Evolutionary conservation across 2,329 filamentous ascomycete species (phyloP).

Genomic region (Chaetomiaceae sp.): DNA sequence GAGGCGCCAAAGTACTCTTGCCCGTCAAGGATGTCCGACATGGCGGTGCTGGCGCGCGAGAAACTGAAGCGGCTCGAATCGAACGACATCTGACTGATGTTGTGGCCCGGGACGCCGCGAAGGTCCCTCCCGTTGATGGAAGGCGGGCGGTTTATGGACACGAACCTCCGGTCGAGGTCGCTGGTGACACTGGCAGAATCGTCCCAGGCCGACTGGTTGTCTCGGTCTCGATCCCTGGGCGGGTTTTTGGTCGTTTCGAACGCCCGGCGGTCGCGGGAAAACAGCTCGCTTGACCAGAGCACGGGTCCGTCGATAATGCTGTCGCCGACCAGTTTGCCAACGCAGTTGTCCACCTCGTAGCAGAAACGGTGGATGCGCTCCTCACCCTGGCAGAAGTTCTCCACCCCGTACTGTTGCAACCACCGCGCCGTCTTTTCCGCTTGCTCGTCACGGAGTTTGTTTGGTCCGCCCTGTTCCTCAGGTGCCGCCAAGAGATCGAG

Average conservation of each 20-base stretch:
- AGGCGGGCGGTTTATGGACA: slow-evolving; percentile 40
- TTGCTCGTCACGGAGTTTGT: slow-evolving; percentile 95
- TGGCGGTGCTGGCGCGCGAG: slow-evolving; percentile 49
- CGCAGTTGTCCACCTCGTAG: slow-evolving; percentile 80
- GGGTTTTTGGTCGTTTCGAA: slow-evolving; percentile 42
- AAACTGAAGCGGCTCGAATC: slow-evolving; percentile 58
- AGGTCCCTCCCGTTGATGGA: slow-evolving; percentile 49
- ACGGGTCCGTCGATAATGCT: slow-evolving; percentile 79
- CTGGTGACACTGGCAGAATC: slow-evolving; percentile 50
- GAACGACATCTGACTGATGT: slow-evolving; percentile 63
- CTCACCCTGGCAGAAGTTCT: slow-evolving; percentile 92
- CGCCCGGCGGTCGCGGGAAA: slow-evolving; percentile 64
- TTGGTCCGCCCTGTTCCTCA: slow-evolving; percentile 79
- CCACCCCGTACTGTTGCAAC: slow-evolving; percentile 73
- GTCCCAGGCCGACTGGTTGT: slow-evolving; percentile 40
- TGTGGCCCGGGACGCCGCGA: slow-evolving; percentile 53
- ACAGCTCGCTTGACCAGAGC: slow-evolving; percentile 87
- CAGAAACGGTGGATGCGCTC: slow-evolving; percentile 92
- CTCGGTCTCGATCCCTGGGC: slow-evolving; percentile 40
- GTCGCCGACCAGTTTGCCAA: slow-evolving; percentile 78
- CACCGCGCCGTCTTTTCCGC: slow-evolving; percentile 77
- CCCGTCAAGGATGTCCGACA: slow-evolving; percentile 62
- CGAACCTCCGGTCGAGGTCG: slow-evolving; percentile 47
- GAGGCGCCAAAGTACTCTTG: slow-evolving; percentile 64
- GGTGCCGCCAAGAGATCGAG: slow-evolving; percentile 80